These are phyloP conservation scores for Pleurostoma richardsiae DNA, from an alignment of 2,329 filamentous ascomycete genomes.

Conservation along the genomic window DNA sequence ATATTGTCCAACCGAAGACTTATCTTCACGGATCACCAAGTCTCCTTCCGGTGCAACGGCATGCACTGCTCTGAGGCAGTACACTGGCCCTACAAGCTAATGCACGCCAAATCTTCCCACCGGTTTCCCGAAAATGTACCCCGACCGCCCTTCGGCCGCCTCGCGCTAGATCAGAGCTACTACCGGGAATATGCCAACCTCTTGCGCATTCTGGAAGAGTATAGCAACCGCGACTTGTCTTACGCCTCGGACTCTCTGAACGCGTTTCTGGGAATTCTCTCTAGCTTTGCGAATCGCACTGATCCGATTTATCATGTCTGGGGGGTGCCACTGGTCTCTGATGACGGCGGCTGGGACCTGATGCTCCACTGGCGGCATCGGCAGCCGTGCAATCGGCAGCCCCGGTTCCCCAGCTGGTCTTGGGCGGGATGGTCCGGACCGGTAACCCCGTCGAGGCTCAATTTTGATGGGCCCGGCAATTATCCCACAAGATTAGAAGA, in stretches of 20 bases:
- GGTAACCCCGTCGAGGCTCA: background rate
- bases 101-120: conserved; percentile 1
- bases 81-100: background rate
- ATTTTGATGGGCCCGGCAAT: background rate
- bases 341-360: background rate
- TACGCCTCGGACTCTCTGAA: background rate
- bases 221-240: background rate
- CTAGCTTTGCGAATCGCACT: background rate
- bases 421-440: background rate
- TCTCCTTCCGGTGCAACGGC: conserved; percentile 2
- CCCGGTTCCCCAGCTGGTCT: conserved; percentile 1
- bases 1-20: conserved; percentile 6
- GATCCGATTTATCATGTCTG: conserved; percentile 1
- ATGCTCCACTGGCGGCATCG: background rate
- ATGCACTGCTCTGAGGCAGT: conserved; percentile 1
- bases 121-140: conserved; percentile 2
- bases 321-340: background rate
- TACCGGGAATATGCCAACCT: background rate
- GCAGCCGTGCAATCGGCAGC: background rate
- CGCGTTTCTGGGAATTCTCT: background rate
- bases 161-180: background rate
- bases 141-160: background rate
- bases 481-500: background rate
- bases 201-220: background rate
- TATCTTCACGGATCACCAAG: conserved; percentile 4